These are phyloP conservation scores for Dictyostelium citrinum DNA, from an alignment of 78 protist genomes.

Conservation along the genomic window DNA sequence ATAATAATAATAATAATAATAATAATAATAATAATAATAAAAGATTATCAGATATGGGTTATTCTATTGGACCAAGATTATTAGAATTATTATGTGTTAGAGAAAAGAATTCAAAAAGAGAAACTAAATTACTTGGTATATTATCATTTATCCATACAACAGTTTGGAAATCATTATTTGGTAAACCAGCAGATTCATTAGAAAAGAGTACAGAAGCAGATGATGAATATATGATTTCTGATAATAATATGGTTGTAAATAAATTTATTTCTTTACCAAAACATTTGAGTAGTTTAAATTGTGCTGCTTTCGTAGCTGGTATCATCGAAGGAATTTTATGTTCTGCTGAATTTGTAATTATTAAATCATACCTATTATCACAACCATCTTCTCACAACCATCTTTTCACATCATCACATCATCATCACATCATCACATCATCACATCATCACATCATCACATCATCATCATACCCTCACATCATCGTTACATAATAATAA, in stretches of 20 bases:
- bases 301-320: conserved; percentile 91
- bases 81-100: conserved; percentile 83
- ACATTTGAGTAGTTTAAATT: conserved; percentile 75
- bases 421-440: no score
- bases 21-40: background rate
- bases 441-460: no score
- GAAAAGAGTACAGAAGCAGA: conserved; percentile 77
- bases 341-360: conserved; percentile 84
- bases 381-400: no score
- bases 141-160: conserved; percentile 83
- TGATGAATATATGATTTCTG: conserved; percentile 86
- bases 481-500: no score
- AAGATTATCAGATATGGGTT: conserved; percentile 89
- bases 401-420: no score
- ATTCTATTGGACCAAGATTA: conserved; percentile 86
- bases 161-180: conserved; percentile 91
- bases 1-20: background rate
- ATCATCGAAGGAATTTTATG: conserved; percentile 87
- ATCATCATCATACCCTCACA: no score
- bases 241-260: conserved; percentile 70
- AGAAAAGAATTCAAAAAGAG: conserved; percentile 84
- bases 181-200: conserved; percentile 88
- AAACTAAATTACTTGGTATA: conserved; percentile 85
- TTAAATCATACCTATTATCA: no score
- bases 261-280: conserved; percentile 85